A percentile compares a stretch with the other conserved stretches of the same genome.
Evolutionary conservation across 2,329 filamentous ascomycete genomes (phyloP).

Genomic region (Chrysoporthe austroafricana): DNA sequence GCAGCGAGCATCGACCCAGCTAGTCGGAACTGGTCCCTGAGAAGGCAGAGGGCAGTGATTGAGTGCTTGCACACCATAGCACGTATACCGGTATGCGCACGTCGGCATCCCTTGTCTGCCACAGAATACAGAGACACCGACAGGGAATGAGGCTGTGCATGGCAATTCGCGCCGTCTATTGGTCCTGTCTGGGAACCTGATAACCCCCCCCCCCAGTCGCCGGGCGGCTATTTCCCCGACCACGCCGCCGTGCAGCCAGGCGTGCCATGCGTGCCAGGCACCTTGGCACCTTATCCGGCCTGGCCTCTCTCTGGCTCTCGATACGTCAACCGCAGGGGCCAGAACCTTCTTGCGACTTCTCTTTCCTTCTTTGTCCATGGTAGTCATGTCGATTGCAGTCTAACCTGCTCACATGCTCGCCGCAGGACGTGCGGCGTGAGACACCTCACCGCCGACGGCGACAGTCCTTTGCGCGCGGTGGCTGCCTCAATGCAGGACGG

Average conservation of each 20-base stretch:
- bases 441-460: constrained; percentile 11
- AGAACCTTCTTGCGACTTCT: constrained; percentile 24
- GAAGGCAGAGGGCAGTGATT: neutral
- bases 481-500: constrained; percentile 20
- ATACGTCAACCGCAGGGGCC: constrained; percentile 10
- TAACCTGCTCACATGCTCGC: constrained; percentile 12
- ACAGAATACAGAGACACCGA: neutral
- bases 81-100: neutral
- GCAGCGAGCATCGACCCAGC: constrained; percentile 20
- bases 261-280: no score
- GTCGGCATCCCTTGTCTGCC: neutral
- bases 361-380: constrained; percentile 4
- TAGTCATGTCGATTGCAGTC: neutral
- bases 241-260: neutral
- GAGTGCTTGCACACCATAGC: neutral
- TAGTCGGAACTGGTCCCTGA: constrained; percentile 13
- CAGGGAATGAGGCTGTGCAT: constrained; percentile 18
- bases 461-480: constrained; percentile 2
- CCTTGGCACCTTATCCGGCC: neutral
- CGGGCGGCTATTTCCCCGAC: neutral
- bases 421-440: constrained; percentile 6
- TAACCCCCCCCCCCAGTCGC: neutral
- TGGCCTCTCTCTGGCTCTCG: neutral
- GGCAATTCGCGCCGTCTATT: constrained; percentile 4
- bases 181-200: constrained; percentile 10